Conservation (phyloP, 1,284 basidiomycete species). For the Cutaneotrichosporon spelunceum region DNA sequence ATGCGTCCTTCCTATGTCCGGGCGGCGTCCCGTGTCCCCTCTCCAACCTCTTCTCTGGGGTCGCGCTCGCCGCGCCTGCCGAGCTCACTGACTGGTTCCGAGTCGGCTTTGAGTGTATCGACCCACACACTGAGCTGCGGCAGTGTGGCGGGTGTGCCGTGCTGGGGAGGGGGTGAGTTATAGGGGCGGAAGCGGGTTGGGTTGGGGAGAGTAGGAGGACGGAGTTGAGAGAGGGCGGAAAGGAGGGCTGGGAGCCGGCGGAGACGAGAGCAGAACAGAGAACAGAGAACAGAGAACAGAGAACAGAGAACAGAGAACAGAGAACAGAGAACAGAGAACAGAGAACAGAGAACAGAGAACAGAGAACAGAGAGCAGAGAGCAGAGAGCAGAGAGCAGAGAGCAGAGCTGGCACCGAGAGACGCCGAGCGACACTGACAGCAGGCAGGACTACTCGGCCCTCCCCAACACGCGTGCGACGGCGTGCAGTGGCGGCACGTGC, state of each 20-base stretch:
- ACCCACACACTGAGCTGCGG: conserved; percentile 48
- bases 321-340: too few relatives aligned
- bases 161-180: conserved; percentile 49
- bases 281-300: too few relatives aligned
- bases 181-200: background rate
- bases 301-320: too few relatives aligned
- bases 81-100: conserved; percentile 53
- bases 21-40: conserved; percentile 50
- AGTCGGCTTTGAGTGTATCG: conserved; percentile 52
- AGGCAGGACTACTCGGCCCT: conserved; percentile 52
- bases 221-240: too few relatives aligned
- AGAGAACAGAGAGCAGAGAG: too few relatives aligned
- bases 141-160: conserved; percentile 52
- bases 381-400: too few relatives aligned
- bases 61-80: conserved; percentile 39
- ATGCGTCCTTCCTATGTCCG: conserved; percentile 52
- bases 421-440: background rate
- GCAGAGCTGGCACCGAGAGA: too few relatives aligned
- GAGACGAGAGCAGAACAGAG: too few relatives aligned
- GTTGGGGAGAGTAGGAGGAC: background rate
- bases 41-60: conserved; percentile 28
- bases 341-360: too few relatives aligned
- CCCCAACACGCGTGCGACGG: conserved; percentile 44
- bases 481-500: conserved; percentile 46
- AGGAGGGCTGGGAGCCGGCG: too few relatives aligned